Base-by-base conservation (phyloP, 371 early-diverging fungal genomes). In the Actinomortierella wolfii region DNA sequence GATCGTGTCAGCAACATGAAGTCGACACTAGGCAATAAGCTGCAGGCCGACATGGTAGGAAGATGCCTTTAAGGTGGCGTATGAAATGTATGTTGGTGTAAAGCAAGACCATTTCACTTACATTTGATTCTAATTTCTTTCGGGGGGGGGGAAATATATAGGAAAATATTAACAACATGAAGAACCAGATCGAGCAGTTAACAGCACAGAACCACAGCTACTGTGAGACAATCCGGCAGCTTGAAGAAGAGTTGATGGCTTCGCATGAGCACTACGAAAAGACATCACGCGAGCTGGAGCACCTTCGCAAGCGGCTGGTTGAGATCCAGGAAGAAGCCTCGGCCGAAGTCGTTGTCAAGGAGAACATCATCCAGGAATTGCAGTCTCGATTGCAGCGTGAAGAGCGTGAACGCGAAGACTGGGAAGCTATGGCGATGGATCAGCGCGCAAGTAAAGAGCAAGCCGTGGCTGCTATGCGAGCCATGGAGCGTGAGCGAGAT, bases 371-470 rank as follows among this genome's bases (percentile, higher is more conserved):
- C 14, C 75, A 73, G 20, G 81, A 84, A 13, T 67, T 84, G 24
- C 77, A 82, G 55, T 53, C 65, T 1, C 84, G 79, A 8, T 63
- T 88, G 25, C 81, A 84, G 23, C 74, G 75, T 20, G 77, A 85
- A 20, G 87, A 88, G 53, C 70, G 81, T 3, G 88, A 86, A 62
- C 76, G 86, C 11, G 91, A 87, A 29, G 84, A 87, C 44, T 85
- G 84, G 83, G 86, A 89, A 70, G 77, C 77, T 3, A 76, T 81
- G 61, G 82, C 86, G 1, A 81, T 78, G 73, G 83, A 87, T 40
- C 64, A 82, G 24, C 83, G 85, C 17, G 80, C 82, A 5, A 78
- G 84, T 28, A 79, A 82, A 20, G 82, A 79, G 54, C 83, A 85
- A 48, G 55, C 87, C 15, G 78, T 81, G 26, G 74, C 74, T 50